A percentile compares a stretch with the other conserved stretches of the same genome.
These are phyloP conservation scores for Cordyceps farinosa DNA, from an alignment of 2,329 filamentous ascomycete genomes.

Conservation along the genomic window DNA sequence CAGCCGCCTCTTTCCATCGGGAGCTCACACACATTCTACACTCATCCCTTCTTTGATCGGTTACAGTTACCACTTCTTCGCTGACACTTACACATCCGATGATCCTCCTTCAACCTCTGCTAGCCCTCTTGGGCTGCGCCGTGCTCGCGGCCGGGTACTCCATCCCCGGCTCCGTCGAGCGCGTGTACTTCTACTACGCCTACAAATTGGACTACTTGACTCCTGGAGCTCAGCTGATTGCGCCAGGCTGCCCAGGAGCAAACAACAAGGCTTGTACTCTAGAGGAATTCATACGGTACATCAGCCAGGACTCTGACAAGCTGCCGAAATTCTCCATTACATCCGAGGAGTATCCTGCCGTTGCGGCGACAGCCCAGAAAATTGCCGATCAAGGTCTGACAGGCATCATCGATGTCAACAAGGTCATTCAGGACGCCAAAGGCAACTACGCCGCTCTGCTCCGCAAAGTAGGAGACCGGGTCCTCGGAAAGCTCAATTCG, in stretches of 20 bases:
- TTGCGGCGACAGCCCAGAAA: neutral
- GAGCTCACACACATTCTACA: neutral
- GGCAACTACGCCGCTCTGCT: neutral
- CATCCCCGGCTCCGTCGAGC: neutral
- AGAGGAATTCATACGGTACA: neutral
- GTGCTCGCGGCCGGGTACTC: neutral
- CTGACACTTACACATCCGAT: neutral
- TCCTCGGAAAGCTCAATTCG: neutral
- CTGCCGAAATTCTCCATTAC: neutral
- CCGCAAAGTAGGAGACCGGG: neutral
- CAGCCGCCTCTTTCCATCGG: neutral
- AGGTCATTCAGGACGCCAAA: neutral
- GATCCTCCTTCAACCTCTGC: neutral
- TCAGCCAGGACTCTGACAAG: neutral
- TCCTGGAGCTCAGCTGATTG: neutral
- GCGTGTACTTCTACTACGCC: neutral
- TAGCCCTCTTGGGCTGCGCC: neutral
- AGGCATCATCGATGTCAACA: neutral
- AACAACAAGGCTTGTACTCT: neutral
- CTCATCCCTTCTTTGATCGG: neutral
- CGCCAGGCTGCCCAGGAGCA: neutral
- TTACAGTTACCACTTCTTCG: neutral
- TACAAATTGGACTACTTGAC: neutral
- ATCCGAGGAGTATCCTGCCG: neutral
- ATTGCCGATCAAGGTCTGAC: neutral